Evolutionary conservation across 805 yeast species (phyloP).

Genomic region (Ogataea nonfermentans): DNA sequence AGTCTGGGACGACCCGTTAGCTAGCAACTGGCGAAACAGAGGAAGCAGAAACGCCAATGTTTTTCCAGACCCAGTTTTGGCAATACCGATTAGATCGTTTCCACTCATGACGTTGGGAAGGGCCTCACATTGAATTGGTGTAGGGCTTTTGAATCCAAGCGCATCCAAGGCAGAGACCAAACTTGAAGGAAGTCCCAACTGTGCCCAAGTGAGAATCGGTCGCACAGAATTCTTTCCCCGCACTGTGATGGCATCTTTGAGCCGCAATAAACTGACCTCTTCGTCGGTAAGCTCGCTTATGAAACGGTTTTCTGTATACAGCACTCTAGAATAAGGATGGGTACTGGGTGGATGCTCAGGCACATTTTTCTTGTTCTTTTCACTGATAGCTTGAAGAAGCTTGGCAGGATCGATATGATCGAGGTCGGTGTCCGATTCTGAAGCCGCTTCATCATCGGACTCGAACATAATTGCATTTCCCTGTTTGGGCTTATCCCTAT

Average conservation of each 20-base stretch:
- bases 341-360: conserved; percentile 45
- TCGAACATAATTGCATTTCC: conserved; percentile 1
- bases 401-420: conserved; percentile 32
- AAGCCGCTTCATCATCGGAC: conserved; percentile 27
- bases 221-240: conserved; percentile 55
- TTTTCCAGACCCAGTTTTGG: conserved; percentile 96
- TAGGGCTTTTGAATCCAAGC: conserved; percentile 59
- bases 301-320: conserved; percentile 63
- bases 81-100: conserved; percentile 86
- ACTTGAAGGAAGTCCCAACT: conserved; percentile 69
- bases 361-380: conserved; percentile 50
- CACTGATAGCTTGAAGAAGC: conserved; percentile 40
- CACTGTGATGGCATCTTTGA: conserved; percentile 65
- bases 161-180: conserved; percentile 52
- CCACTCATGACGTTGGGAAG: conserved; percentile 90
- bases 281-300: conserved; percentile 45
- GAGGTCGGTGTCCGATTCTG: conserved; percentile 36
- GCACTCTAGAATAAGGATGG: conserved; percentile 55
- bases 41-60: conserved; percentile 88
- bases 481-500: not conserved
- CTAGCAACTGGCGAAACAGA: conserved; percentile 75
- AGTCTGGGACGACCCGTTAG: conserved; percentile 48
- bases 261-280: conserved; percentile 56
- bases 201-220: conserved; percentile 78
- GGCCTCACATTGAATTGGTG: conserved; percentile 89